Evolutionary conservation across 176 grass and related monocot species (phyloP).

Genomic region (Musa beccarii): DNA sequence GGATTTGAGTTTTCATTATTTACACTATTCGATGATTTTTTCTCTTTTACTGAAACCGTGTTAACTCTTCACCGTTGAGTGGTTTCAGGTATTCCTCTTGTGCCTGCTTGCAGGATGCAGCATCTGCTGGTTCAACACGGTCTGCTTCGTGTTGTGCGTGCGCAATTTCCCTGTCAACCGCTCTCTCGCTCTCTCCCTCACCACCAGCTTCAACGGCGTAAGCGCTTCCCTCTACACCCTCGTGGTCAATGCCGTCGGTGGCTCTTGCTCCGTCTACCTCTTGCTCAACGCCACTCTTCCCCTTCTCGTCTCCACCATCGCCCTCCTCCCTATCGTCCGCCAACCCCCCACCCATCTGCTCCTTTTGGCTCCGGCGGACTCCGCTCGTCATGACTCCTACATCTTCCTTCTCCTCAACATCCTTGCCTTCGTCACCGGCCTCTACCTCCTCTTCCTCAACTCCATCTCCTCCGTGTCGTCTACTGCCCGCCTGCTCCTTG

Average conservation of each 20-base stretch:
- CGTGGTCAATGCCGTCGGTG: slow-evolving; percentile 36
- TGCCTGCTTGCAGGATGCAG: slow-evolving; percentile 78
- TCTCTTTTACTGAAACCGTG: no score
- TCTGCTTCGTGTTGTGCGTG: slow-evolving; percentile 87
- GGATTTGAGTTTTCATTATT: no score
- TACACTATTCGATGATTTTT: no score
- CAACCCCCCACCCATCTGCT: slow-evolving; percentile 30
- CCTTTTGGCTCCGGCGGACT: slow-evolving; percentile 8
- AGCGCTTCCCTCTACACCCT: slow-evolving; percentile 77
- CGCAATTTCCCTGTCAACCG: slow-evolving; percentile 60
- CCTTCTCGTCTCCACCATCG: slow-evolving; percentile 32
- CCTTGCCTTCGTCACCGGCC: slow-evolving; percentile 60
- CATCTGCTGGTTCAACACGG: slow-evolving; percentile 98
- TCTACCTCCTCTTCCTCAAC: slow-evolving; percentile 63
- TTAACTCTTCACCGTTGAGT: no score
- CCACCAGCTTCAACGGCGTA: slow-evolving; percentile 87
- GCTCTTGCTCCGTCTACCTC: slow-evolving; percentile 52
- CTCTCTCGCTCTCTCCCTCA: slow-evolving; percentile 72
- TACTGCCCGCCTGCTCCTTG: slow-evolving; percentile 40
- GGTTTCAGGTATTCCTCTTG: slow-evolving; percentile 58
- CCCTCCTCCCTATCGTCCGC: slow-evolving; percentile 53
- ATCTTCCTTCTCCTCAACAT: slow-evolving; percentile 66
- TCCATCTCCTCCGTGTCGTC: slow-evolving; percentile 34
- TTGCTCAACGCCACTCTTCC: slow-evolving; percentile 71
- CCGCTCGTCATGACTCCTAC: slow-evolving; percentile 27